These are phyloP conservation scores for Gaertneriomyces sp. DNA, from an alignment of 192 early-diverging fungal species.

Conservation along the genomic window DNA sequence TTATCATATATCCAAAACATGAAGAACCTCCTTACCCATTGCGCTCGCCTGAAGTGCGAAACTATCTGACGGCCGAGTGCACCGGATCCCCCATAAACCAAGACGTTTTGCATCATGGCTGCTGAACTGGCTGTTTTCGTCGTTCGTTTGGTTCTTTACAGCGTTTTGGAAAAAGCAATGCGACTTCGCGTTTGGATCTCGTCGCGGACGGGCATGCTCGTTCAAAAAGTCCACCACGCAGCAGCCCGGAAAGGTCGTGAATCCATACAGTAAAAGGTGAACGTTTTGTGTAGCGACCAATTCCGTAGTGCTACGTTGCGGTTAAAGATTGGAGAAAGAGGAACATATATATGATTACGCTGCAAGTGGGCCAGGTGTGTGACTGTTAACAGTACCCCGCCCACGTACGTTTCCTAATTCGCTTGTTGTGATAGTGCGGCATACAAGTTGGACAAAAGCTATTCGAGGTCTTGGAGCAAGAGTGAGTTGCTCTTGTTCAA, in stretches of 20 bases:
- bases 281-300: too few relatives aligned
- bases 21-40: constrained; percentile 58
- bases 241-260: too few relatives aligned
- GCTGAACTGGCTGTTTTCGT: neutral
- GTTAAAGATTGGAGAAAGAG: neutral
- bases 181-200: too few relatives aligned
- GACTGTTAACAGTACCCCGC: neutral
- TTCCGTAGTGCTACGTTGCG: too few relatives aligned
- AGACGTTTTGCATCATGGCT: constrained; percentile 40
- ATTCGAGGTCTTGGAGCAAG: constrained; percentile 20
- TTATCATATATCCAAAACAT: neutral
- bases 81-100: constrained; percentile 90
- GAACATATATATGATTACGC: constrained; percentile 31
- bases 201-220: too few relatives aligned
- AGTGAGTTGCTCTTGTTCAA: constrained; percentile 14
- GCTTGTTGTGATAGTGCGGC: constrained; percentile 31
- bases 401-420: neutral
- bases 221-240: too few relatives aligned
- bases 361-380: constrained; percentile 44
- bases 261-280: too few relatives aligned
- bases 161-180: neutral
- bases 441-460: constrained; percentile 46
- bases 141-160: neutral
- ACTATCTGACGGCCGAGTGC: constrained; percentile 80
- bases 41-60: constrained; percentile 61